phyloP scores from a whole-genome alignment of 2,329 filamentous ascomycete genomes.

The Blastomyces silverae region DNA sequence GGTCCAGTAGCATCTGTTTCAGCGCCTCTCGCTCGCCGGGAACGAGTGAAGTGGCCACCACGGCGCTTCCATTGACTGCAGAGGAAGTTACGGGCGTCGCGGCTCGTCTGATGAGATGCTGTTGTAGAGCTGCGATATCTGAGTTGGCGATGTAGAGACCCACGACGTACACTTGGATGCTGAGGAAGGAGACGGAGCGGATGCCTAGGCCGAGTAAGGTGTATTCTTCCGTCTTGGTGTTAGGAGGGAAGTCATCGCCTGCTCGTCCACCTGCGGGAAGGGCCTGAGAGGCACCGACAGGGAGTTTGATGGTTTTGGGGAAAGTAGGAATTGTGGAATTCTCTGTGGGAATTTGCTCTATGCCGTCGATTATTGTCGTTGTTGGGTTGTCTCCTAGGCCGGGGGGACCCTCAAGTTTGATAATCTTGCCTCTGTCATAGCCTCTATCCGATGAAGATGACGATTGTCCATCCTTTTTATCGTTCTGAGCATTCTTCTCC shows the following conservation, averaged over 20 bases:
- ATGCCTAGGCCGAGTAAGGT: conserved; percentile 82
- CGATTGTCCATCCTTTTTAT: neutral
- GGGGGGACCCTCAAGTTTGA: conserved; percentile 38
- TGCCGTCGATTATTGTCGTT: conserved; percentile 49
- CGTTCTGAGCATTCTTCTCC: conserved; percentile 16
- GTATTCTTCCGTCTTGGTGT: conserved; percentile 59
- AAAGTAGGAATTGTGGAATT: conserved; percentile 74
- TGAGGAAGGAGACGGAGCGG: conserved; percentile 79
- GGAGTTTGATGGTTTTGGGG: conserved; percentile 63
- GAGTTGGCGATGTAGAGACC: conserved; percentile 83
- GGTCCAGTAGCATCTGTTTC: conserved; percentile 61
- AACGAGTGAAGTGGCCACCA: conserved; percentile 71
- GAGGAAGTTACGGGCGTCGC: conserved; percentile 32
- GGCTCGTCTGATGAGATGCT: conserved; percentile 65
- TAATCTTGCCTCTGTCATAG: conserved; percentile 20
- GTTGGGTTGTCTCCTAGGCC: conserved; percentile 33
- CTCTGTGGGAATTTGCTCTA: conserved; percentile 72
- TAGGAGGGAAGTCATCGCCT: conserved; percentile 35
- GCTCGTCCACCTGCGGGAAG: conserved; percentile 30
- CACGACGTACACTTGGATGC: conserved; percentile 89
- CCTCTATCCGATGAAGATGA: neutral
- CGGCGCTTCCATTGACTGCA: conserved; percentile 47
- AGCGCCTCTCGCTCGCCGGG: conserved; percentile 71
- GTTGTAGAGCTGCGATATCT: conserved; percentile 75
- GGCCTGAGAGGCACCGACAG: conserved; percentile 35